Evolutionary conservation across 192 early-diverging fungal species (phyloP).

Genomic region (Backusella westeae): DNA sequence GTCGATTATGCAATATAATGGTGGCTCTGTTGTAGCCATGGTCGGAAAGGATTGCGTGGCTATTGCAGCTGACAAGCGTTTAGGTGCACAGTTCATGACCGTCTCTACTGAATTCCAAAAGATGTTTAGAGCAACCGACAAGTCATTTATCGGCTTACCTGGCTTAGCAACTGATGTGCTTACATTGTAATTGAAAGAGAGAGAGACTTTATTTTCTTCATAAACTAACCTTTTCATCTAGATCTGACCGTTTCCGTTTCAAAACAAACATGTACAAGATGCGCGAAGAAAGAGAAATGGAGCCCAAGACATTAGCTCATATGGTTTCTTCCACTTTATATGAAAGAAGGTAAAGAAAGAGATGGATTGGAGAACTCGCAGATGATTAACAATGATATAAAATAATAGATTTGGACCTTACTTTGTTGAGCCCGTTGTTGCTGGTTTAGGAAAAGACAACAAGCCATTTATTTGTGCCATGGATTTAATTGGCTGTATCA

Average conservation of each 20-base stretch:
- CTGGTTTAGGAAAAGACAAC: slow-evolving; percentile 88
- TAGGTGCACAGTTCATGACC: slow-evolving; percentile 91
- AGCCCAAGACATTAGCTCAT: slow-evolving; percentile 89
- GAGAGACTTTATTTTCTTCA: neutral
- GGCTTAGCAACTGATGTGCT: slow-evolving; percentile 96
- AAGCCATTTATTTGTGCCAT: slow-evolving; percentile 91
- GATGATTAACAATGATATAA: neutral
- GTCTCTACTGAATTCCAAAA: slow-evolving; percentile 96
- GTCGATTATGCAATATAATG: slow-evolving; percentile 94
- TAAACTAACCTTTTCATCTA: slow-evolving; percentile 21
- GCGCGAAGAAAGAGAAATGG: slow-evolving; percentile 93
- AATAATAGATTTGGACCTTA: slow-evolving; percentile 89
- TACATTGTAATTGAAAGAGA: slow-evolving; percentile 69
- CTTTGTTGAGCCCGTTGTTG: slow-evolving; percentile 93
- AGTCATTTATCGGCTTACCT: slow-evolving; percentile 84
- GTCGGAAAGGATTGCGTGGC: slow-evolving; percentile 98
- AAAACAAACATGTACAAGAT: slow-evolving; percentile 96
- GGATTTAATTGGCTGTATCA: slow-evolving; percentile 96
- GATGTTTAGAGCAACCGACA: slow-evolving; percentile 84
- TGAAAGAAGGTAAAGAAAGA: slow-evolving; percentile 65
- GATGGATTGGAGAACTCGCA: neutral
- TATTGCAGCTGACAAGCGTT: slow-evolving; percentile 92
- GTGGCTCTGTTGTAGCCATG: slow-evolving; percentile 94
- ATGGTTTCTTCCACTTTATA: slow-evolving; percentile 96
- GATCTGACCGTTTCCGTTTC: slow-evolving; percentile 85